A percentile compares a stretch with the other conserved stretches of the same genome.
Conservation (phyloP, 2,329 filamentous ascomycete genomes). For the Trichophyton rubrum region DNA sequence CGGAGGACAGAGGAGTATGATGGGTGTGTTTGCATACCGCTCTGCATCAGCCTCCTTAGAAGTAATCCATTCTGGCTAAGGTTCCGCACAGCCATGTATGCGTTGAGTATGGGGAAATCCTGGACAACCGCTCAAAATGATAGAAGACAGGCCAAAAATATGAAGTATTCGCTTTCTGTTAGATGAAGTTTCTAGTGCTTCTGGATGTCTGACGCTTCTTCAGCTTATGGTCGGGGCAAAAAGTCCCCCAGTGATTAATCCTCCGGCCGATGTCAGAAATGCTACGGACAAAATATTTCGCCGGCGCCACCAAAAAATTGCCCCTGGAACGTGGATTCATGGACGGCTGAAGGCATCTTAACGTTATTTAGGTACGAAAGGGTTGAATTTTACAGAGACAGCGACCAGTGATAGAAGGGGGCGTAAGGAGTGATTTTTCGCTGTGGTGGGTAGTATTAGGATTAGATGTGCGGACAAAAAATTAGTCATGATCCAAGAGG, state of each 20-base stretch:
- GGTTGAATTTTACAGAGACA: background rate
- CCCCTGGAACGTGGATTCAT: background rate
- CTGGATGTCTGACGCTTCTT: background rate
- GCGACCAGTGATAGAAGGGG: background rate
- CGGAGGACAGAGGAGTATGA: too few species aligned
- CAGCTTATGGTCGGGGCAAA: background rate
- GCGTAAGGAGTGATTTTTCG: background rate
- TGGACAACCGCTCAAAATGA: background rate
- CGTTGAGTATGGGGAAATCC: background rate
- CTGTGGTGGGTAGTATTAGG: background rate
- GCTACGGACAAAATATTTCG: background rate
- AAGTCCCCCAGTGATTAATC: background rate
- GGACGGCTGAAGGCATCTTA: background rate
- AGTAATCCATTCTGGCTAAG: slow-evolving; percentile 1
- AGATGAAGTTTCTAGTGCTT: background rate
- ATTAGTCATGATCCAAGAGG: background rate
- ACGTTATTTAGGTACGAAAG: background rate
- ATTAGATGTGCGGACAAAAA: slow-evolving; percentile 2
- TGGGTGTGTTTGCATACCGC: background rate
- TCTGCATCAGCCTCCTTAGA: slow-evolving; percentile 3
- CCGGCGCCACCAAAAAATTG: background rate
- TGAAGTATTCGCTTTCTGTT: background rate
- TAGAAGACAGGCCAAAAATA: background rate
- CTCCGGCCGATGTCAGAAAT: background rate
- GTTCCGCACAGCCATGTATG: slow-evolving; percentile 3